phyloP scores from a whole-genome alignment of 164 flowering plant genomes.

The Hamamelis virginiana region DNA sequence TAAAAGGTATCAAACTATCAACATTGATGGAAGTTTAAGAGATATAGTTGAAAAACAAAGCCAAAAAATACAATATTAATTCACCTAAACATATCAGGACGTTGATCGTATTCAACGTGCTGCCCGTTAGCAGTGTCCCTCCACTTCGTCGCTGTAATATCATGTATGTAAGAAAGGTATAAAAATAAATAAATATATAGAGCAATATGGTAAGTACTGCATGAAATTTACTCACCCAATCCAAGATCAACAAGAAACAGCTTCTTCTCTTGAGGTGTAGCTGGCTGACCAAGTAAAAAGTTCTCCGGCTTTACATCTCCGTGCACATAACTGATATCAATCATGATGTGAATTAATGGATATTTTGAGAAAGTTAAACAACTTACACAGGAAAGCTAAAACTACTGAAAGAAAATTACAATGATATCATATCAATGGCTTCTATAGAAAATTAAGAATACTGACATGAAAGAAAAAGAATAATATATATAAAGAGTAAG shows the following conservation, averaged over 20 bases:
- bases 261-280: conserved; percentile 75
- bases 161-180: conserved; percentile 1
- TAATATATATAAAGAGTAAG: background rate
- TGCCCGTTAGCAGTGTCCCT: conserved; percentile 58
- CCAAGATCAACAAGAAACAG: conserved; percentile 89
- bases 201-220: background rate
- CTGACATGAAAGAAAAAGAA: background rate
- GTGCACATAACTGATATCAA: conserved; percentile 66
- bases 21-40: background rate
- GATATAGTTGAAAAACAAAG: background rate
- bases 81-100: conserved; percentile 92
- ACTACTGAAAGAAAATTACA: background rate
- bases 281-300: conserved; percentile 80
- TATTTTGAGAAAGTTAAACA: too few species aligned
- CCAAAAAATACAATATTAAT: background rate
- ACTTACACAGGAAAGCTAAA: too few species aligned
- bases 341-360: background rate
- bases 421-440: background rate
- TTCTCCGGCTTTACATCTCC: conserved; percentile 97
- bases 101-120: conserved; percentile 94
- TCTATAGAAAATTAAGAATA: background rate
- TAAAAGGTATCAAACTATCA: conserved; percentile 13
- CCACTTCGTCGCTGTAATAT: conserved; percentile 85
- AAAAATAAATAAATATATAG: background rate
- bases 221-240: conserved; percentile 47